phyloP scores from a whole-genome alignment of 108 stramenopile genomes.

The Nitzschia palea region DNA sequence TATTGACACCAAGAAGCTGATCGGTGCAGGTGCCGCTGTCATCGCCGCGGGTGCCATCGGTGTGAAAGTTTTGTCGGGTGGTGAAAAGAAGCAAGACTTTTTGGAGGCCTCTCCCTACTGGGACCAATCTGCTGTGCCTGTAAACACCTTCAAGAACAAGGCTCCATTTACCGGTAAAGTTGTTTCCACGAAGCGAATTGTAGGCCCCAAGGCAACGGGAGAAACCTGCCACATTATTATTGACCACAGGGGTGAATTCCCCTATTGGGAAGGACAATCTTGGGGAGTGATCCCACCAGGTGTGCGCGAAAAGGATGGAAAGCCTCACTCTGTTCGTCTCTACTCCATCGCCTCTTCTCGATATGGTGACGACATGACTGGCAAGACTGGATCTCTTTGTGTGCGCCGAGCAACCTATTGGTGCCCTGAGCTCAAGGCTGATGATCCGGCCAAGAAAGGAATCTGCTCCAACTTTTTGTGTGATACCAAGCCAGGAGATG shows the following conservation, averaged over 20 bases:
- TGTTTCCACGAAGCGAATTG: conserved; percentile 95
- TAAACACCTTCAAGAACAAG: conserved; percentile 97
- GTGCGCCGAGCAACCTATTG: conserved; percentile 96
- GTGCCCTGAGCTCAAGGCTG: conserved; percentile 92
- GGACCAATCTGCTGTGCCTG: conserved; percentile 87
- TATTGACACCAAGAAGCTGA: conserved; percentile 64
- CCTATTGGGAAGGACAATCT: conserved; percentile 98
- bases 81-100: conserved; percentile 86
- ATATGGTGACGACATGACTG: conserved; percentile 98
- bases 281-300: conserved; percentile 97
- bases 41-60: conserved; percentile 64
- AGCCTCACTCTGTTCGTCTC: conserved; percentile 94
- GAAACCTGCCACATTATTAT: conserved; percentile 98
- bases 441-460: conserved; percentile 98
- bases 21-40: conserved; percentile 62
- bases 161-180: conserved; percentile 95
- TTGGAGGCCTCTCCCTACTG: conserved; percentile 94
- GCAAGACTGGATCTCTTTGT: conserved; percentile 93
- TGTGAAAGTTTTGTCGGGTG: conserved; percentile 36
- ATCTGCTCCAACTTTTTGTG: conserved; percentile 99
- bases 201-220: conserved; percentile 96
- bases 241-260: conserved; percentile 96
- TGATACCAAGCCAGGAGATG: conserved; percentile 90
- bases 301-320: conserved; percentile 90
- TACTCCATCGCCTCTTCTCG: conserved; percentile 98